phyloP scores from a whole-genome alignment of 192 early-diverging fungal species.

The Chytriomyces sp. region DNA sequence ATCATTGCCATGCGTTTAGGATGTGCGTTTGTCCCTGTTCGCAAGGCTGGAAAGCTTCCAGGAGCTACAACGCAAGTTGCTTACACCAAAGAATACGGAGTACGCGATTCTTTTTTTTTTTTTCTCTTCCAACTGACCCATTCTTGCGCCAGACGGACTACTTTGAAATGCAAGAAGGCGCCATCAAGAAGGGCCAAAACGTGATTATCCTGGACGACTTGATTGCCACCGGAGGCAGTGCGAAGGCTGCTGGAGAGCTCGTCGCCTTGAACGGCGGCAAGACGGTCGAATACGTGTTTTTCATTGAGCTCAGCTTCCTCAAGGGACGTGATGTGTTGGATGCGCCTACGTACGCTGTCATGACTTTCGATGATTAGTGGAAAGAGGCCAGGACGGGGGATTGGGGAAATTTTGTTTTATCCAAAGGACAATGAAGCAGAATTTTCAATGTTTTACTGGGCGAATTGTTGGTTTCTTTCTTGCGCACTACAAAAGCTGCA shows the following conservation, averaged over 20 bases:
- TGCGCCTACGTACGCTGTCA: slow-evolving; percentile 86
- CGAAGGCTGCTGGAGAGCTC: slow-evolving; percentile 83
- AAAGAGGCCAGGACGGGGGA: no score
- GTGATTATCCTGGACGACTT: slow-evolving; percentile 96
- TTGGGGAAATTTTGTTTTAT: no score
- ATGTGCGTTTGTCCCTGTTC: slow-evolving; percentile 92
- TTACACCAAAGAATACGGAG: slow-evolving; percentile 96
- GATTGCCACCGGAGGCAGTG: slow-evolving; percentile 87
- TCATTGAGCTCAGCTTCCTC: slow-evolving; percentile 87
- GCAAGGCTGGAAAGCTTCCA: slow-evolving; percentile 97
- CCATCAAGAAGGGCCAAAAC: slow-evolving; percentile 78
- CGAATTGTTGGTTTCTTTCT: no score
- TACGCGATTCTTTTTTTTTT: slow-evolving; percentile 49
- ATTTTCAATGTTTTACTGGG: no score
- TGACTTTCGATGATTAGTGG: slow-evolving; percentile 66
- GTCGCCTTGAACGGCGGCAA: slow-evolving; percentile 74
- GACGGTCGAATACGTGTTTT: slow-evolving; percentile 85
- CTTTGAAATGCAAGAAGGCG: slow-evolving; percentile 89
- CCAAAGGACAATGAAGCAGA: no score
- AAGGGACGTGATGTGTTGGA: slow-evolving; percentile 79
- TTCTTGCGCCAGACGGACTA: slow-evolving; percentile 60
- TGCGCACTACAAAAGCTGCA: no score
- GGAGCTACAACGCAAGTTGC: slow-evolving; percentile 70
- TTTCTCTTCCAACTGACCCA: not conserved
- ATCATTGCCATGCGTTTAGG: slow-evolving; percentile 85